These are phyloP conservation scores for Cyberlindnera xishuangbannaensis DNA, from an alignment of 805 yeast species.

Conservation along the genomic window DNA sequence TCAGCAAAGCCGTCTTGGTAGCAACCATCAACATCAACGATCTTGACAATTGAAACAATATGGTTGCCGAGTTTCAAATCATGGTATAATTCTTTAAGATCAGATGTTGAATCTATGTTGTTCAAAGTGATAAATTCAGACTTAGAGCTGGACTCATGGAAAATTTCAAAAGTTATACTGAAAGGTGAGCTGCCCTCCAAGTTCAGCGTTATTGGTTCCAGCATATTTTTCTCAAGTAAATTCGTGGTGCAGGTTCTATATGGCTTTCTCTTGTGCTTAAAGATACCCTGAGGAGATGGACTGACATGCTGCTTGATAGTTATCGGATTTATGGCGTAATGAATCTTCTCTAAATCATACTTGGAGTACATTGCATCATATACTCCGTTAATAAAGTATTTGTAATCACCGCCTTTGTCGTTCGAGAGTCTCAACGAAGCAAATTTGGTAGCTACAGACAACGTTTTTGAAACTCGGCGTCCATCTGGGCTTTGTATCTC, in stretches of 20 bases:
- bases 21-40: conserved; percentile 72
- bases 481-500: conserved; percentile 57
- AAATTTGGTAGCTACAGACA: conserved; percentile 48
- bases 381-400: conserved; percentile 53
- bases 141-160: conserved; percentile 54
- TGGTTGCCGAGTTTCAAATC: conserved; percentile 68
- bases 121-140: conserved; percentile 40
- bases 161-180: conserved; percentile 47
- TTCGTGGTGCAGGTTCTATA: conserved; percentile 45
- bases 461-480: conserved; percentile 27
- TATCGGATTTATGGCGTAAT: conserved; percentile 29
- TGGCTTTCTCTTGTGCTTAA: conserved; percentile 40
- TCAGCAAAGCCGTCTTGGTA: conserved; percentile 36
- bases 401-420: conserved; percentile 52
- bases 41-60: conserved; percentile 46
- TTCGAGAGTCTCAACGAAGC: conserved; percentile 42
- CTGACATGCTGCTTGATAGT: conserved; percentile 47
- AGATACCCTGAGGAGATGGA: conserved; percentile 54
- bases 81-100: conserved; percentile 40
- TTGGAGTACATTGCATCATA: conserved; percentile 59
- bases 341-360: conserved; percentile 28
- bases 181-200: conserved; percentile 61
- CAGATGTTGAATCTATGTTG: conserved; percentile 35
- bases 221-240: conserved; percentile 27
- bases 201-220: conserved; percentile 50